Conservation (phyloP, 1,284 basidiomycete genomes). For the Microbotryum scabiosae region DNA sequence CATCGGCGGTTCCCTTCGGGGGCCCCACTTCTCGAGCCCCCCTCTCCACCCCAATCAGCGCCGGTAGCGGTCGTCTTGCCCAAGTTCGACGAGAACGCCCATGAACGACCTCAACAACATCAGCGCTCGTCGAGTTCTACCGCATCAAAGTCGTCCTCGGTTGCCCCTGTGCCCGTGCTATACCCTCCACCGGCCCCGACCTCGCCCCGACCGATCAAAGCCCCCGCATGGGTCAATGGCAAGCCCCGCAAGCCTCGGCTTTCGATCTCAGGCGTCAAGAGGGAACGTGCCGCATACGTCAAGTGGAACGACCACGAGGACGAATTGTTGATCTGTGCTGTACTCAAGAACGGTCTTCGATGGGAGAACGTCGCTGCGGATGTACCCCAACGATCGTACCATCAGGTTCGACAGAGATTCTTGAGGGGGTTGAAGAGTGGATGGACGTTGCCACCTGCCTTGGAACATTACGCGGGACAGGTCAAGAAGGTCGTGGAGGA, state of each 20-base stretch:
- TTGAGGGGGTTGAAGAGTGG: conserved; percentile 10
- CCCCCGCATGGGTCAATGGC: not conserved
- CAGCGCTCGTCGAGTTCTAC: no score
- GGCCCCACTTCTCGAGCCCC: not conserved
- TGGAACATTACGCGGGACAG: conserved; percentile 17
- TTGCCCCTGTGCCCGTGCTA: no score
- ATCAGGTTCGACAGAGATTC: conserved; percentile 29
- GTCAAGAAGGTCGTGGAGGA: conserved; percentile 17
- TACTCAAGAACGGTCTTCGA: conserved; percentile 28
- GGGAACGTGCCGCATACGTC: conserved; percentile 23
- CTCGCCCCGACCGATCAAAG: not conserved
- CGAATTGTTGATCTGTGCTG: conserved; percentile 26
- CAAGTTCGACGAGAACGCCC: no score
- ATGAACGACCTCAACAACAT: no score
- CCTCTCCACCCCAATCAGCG: not conserved
- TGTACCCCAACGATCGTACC: conserved; percentile 31
- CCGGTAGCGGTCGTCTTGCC: no score
- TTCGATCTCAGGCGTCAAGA: conserved; percentile 5
- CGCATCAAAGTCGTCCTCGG: no score
- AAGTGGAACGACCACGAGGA: conserved; percentile 32
- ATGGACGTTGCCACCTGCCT: conserved; percentile 15
- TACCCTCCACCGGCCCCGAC: no score
- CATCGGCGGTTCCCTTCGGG: not conserved
- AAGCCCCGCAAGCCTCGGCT: not conserved
- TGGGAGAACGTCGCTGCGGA: conserved; percentile 31